Evolutionary conservation across 768 basidiomycete species (phyloP).

Genomic region (Strobilomyces echinocephalus): DNA sequence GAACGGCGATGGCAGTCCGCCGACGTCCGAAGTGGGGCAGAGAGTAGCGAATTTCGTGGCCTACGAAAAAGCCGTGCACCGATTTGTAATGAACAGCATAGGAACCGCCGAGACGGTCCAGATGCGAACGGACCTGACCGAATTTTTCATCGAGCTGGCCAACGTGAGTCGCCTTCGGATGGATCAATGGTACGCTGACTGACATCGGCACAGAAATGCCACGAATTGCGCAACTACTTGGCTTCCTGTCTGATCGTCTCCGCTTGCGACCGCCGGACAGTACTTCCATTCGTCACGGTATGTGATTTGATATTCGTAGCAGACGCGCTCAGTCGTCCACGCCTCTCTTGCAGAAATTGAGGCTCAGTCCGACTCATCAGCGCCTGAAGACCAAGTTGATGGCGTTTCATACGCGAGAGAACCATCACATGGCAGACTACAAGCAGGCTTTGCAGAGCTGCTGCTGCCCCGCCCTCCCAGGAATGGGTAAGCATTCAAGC

Average conservation of each 20-base stretch:
- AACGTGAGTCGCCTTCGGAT: slow-evolving; percentile 27
- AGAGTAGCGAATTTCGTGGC: slow-evolving; percentile 29
- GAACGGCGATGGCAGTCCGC: slow-evolving; percentile 22
- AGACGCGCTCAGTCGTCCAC: not conserved
- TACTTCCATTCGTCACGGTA: slow-evolving; percentile 31
- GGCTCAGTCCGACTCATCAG: slow-evolving; percentile 23
- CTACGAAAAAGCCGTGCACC: slow-evolving; percentile 34
- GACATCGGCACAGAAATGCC: slow-evolving; percentile 35
- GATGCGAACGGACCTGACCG: slow-evolving; percentile 26
- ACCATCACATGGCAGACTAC: slow-evolving; percentile 27
- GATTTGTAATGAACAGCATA: slow-evolving; percentile 41
- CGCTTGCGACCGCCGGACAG: slow-evolving; percentile 38
- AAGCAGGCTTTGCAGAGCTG: slow-evolving; percentile 29
- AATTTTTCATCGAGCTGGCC: slow-evolving; percentile 45
- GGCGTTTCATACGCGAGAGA: slow-evolving; percentile 24
- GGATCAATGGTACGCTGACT: not conserved
- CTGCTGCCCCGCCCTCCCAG: slow-evolving; percentile 28
- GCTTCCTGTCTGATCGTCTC: slow-evolving; percentile 38
- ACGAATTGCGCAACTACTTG: slow-evolving; percentile 43
- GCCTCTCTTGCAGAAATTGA: slow-evolving; percentile 17
- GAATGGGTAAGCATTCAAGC: slow-evolving; percentile 23
- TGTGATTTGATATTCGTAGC: not conserved
- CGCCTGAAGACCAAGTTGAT: slow-evolving; percentile 14
- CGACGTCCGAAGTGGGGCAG: slow-evolving; percentile 28
- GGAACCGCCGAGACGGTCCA: slow-evolving; percentile 20